These are phyloP conservation scores for Tuber melanosporum DNA, from an alignment of 495 filamentous ascomycete genomes.

Conservation along the genomic window DNA sequence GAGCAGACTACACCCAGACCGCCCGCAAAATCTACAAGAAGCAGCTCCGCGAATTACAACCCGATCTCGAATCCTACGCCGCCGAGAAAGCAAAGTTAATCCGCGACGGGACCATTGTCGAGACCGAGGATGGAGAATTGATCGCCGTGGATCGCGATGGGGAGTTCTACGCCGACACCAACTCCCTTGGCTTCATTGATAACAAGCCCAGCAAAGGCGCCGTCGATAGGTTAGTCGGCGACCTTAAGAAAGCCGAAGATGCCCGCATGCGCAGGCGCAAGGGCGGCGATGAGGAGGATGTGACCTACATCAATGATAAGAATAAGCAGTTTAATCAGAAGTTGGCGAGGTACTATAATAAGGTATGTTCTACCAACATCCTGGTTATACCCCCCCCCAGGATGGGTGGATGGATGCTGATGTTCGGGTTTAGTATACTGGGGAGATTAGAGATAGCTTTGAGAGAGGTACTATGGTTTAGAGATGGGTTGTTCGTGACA, in stretches of 20 bases:
- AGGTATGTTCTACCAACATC: constrained; percentile 49
- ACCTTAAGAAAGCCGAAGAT: constrained; percentile 85
- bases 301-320: constrained; percentile 99
- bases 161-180: constrained; percentile 78
- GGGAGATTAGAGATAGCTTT: constrained; percentile 94
- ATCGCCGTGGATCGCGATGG: constrained; percentile 88
- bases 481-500: constrained; percentile 21
- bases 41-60: constrained; percentile 66
- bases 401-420: constrained; percentile 39
- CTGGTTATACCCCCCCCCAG: neutral
- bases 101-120: constrained; percentile 83
- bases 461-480: constrained; percentile 89
- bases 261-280: constrained; percentile 72
- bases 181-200: constrained; percentile 70
- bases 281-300: constrained; percentile 70
- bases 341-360: constrained; percentile 89
- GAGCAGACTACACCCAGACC: constrained; percentile 69
- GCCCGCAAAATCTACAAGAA: constrained; percentile 89
- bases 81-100: constrained; percentile 79
- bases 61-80: constrained; percentile 74
- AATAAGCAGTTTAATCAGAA: constrained; percentile 99
- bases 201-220: constrained; percentile 83
- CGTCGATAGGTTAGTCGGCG: constrained; percentile 80
- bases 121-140: constrained; percentile 88
- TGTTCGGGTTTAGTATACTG: constrained; percentile 62